A percentile compares a stretch with the other conserved stretches of the same genome.
phyloP scores from a whole-genome alignment of 1,284 basidiomycete species.

The Rhodotorula sp. region DNA sequence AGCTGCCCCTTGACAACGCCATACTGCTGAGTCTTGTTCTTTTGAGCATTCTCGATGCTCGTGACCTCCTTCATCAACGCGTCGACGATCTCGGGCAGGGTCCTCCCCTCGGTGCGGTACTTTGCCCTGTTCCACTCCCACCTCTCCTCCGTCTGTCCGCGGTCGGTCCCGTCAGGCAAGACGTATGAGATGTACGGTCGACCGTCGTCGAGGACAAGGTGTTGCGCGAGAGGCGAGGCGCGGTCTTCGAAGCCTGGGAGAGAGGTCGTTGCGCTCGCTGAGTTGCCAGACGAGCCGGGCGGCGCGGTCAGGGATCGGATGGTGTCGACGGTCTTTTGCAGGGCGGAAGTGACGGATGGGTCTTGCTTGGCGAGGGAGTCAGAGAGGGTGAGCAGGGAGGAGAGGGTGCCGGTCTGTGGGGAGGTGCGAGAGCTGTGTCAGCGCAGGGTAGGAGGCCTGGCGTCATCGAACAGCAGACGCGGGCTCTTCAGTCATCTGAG shows the following conservation, averaged over 20 bases:
- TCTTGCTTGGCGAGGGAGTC: slow-evolving; percentile 93
- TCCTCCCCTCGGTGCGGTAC: slow-evolving; percentile 39
- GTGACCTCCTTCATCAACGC: slow-evolving; percentile 39
- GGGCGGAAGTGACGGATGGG: slow-evolving; percentile 76
- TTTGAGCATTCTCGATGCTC: slow-evolving; percentile 51
- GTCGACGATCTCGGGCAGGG: slow-evolving; percentile 41
- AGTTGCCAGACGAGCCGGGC: background rate
- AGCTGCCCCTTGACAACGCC: slow-evolving; percentile 91
- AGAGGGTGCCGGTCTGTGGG: slow-evolving; percentile 88
- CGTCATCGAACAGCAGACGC: too few species aligned
- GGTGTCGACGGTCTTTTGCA: slow-evolving; percentile 92
- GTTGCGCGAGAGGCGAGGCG: slow-evolving; percentile 52
- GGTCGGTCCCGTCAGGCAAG: too few species aligned
- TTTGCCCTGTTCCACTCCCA: slow-evolving; percentile 44
- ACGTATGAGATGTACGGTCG: background rate
- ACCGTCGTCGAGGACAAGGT: slow-evolving; percentile 42
- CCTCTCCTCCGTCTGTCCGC: slow-evolving; percentile 1
- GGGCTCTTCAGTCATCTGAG: too few species aligned
- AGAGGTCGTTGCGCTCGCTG: slow-evolving; percentile 10
- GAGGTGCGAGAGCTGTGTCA: background rate
- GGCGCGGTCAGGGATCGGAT: slow-evolving; percentile 66
- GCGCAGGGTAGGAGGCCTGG: background rate
- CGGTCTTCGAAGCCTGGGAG: slow-evolving; percentile 14
- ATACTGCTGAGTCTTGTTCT: slow-evolving; percentile 83
- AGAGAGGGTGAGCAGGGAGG: slow-evolving; percentile 81